Percentiles rank a stretch among this genome's conserved stretches.
Conservation (phyloP, 78 protist species). For the Dictyostelium intermedium region DNA sequence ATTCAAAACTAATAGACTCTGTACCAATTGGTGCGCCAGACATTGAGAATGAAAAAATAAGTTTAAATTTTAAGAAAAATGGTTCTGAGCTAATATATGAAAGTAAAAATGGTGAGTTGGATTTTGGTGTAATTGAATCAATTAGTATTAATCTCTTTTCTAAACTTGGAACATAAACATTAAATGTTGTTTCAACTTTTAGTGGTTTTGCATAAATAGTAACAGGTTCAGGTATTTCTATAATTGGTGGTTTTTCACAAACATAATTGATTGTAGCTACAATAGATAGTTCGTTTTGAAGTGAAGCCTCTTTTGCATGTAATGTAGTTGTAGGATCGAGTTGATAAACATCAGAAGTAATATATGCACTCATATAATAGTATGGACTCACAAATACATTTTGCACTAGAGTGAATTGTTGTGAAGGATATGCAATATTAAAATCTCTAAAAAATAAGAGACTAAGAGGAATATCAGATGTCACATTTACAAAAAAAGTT, state of each 20-base stretch:
- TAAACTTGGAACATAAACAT: background rate
- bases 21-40: background rate
- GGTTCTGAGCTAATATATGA: background rate
- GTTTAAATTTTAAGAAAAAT: background rate
- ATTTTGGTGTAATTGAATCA: background rate
- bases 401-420: too few relatives aligned
- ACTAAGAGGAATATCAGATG: background rate
- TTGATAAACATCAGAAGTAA: background rate
- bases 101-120: background rate
- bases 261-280: background rate
- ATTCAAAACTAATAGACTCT: background rate
- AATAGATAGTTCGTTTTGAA: background rate
- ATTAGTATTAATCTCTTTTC: background rate
- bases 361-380: background rate
- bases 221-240: background rate
- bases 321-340: background rate
- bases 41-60: background rate
- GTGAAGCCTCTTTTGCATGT: background rate
- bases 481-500: background rate
- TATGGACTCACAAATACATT: background rate
- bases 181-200: background rate
- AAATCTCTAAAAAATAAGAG: background rate
- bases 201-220: background rate
- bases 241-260: background rate
- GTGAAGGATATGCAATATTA: too few relatives aligned